Base-by-base conservation (phyloP, 2,329 filamentous ascomycete species). In the Ceratocystis ficicola region DNA sequence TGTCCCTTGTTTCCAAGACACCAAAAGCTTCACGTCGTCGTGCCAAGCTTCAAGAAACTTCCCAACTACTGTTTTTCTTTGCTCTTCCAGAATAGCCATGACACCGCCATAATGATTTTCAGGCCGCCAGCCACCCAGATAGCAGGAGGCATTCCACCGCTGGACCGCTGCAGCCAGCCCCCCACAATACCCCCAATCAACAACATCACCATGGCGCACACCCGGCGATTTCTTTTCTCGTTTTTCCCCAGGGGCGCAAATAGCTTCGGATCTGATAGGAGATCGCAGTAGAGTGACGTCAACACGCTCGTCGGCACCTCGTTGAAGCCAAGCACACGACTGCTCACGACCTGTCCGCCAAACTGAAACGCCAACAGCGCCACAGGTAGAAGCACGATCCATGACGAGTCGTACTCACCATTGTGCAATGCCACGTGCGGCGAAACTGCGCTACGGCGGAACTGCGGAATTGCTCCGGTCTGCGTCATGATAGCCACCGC, bases 241-340 rank as follows among this genome's bases (percentile, higher is more conserved):
- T 83, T 83, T 12, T 77, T 74, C 57, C 68, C 69, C 20, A 70
- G 67, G 17, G 68, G 69, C 1, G 76, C 74, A n/a, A 81, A 74
- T 12, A 82, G 71, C 46, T 76, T 73, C 2, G 77, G 77, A 70
- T 83, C 81, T 20, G 77, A 79, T 70, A 80, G 76, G 28, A 83
- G 70, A 70, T 83, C 81, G 70, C 78, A 81, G 70, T 82, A 81
- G 48, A 81, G 73, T 66, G 77, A 80, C n/a, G 81, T 83, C 48
- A 83, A 71, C 8, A 83, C 81, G 61, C 79, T 80, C 0, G 81
- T 80, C 1, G 81, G 81, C 57, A 83, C 73, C 71, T 83, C 81
- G 65, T 79, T 79, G 70, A 79, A 80, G 7, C 79, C 79, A 22
- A 83, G 73, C 12, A 77, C 72, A 20, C 81, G 75, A 44, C 77